Percentiles rank a stretch among this genome's conserved stretches.
Conservation (phyloP, 495 filamentous ascomycete genomes). For the Penicillium riverlandense region DNA sequence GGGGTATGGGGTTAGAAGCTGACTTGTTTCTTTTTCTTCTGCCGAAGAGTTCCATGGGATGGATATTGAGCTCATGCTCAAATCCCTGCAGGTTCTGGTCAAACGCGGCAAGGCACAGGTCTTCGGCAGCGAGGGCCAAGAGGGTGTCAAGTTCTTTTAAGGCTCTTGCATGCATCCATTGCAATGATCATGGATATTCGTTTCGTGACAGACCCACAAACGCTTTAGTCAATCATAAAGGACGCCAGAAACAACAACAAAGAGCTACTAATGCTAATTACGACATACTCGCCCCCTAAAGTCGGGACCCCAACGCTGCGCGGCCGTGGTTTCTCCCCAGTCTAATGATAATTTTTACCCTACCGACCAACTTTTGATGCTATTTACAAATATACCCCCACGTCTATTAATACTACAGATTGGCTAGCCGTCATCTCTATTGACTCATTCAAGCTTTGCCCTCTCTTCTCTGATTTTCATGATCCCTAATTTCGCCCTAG, state of each 20-base stretch:
- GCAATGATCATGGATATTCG: slow-evolving; percentile 17
- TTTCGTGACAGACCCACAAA: slow-evolving; percentile 14
- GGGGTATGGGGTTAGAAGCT: background rate
- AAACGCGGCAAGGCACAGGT: slow-evolving; percentile 89
- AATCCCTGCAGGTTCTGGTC: slow-evolving; percentile 69
- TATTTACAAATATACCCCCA: too few species aligned
- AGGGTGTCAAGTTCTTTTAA: slow-evolving; percentile 95
- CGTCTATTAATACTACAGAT: too few species aligned
- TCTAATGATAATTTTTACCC: too few species aligned
- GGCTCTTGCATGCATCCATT: slow-evolving; percentile 2
- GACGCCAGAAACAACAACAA: background rate
- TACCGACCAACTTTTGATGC: too few species aligned
- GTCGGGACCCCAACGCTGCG: too few species aligned
- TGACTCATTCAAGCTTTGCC: too few species aligned
- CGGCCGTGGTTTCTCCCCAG: too few species aligned
- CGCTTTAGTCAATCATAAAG: slow-evolving; percentile 3
- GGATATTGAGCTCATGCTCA: slow-evolving; percentile 70
- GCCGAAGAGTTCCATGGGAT: slow-evolving; percentile 77
- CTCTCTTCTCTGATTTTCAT: too few species aligned
- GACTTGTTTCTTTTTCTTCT: slow-evolving; percentile 4
- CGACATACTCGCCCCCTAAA: too few species aligned
- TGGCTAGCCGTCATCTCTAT: too few species aligned
- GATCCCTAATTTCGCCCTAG: too few species aligned
- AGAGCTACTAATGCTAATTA: too few species aligned
- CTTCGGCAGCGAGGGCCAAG: slow-evolving; percentile 77